A percentile compares a stretch with the other conserved stretches of the same genome.
Evolutionary conservation across 176 grass and related monocot genomes (phyloP).

Genomic region (Triticum monococcum): DNA sequence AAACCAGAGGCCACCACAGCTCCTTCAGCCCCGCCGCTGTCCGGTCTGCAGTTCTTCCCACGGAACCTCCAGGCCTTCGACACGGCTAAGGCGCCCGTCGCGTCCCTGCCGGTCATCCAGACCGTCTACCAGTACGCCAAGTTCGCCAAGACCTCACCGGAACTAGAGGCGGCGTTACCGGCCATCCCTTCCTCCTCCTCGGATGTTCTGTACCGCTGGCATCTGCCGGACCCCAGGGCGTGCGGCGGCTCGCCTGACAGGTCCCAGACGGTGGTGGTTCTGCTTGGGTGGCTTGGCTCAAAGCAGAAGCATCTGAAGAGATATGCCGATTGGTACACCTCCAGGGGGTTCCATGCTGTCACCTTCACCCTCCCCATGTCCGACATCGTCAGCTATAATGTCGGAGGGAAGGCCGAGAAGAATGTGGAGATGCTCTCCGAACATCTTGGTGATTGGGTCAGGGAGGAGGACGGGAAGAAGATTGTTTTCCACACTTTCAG

Average conservation of each 20-base stretch:
- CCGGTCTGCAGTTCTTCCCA: constrained; percentile 22
- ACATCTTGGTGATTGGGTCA: constrained; percentile 77
- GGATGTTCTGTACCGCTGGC: constrained; percentile 78
- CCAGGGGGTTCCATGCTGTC: constrained; percentile 74
- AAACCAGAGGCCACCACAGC: not conserved
- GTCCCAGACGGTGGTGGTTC: constrained; percentile 72
- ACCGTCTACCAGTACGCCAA: constrained; percentile 69
- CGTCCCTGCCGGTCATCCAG: constrained; percentile 55
- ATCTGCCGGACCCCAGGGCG: constrained; percentile 62
- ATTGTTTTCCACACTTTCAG: constrained; percentile 97
- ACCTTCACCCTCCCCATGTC: constrained; percentile 90
- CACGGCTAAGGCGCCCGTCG: constrained; percentile 10
- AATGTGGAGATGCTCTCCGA: constrained; percentile 63
- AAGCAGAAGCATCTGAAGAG: constrained; percentile 89
- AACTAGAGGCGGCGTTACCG: not conserved
- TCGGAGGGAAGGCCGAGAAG: constrained; percentile 70
- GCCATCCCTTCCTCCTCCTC: constrained; percentile 42
- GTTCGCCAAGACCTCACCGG: constrained; percentile 17
- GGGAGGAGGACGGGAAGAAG: constrained; percentile 76
- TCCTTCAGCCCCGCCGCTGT: constrained; percentile 1
- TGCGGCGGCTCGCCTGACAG: constrained; percentile 1
- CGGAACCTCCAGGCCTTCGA: not conserved
- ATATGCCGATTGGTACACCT: constrained; percentile 91
- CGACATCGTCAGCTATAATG: constrained; percentile 77
- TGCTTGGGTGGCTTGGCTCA: constrained; percentile 93